Percentiles rank a stretch among this genome's conserved stretches.
phyloP scores from a whole-genome alignment of 106 monocot species.

The Dioscorea dumetorum region DNA sequence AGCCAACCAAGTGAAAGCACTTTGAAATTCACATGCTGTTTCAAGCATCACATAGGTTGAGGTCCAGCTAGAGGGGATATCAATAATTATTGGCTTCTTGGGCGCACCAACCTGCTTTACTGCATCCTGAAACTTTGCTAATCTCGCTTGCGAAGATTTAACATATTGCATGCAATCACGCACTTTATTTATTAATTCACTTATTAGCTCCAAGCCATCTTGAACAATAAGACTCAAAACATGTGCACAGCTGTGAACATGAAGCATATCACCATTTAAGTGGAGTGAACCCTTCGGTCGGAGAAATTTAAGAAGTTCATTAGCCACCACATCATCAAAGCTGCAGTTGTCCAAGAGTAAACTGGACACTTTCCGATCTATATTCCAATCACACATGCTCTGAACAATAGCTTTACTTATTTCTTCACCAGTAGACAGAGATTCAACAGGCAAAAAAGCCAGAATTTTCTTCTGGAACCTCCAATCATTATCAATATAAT shows the following conservation, averaged over 20 bases:
- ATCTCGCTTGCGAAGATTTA: constrained; percentile 48
- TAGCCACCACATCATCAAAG: too few species aligned
- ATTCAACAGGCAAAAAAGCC: constrained; percentile 42
- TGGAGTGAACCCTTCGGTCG: too few species aligned
- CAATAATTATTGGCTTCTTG: constrained; percentile 40
- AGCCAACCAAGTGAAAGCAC: constrained; percentile 43
- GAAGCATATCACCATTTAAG: constrained; percentile 35
- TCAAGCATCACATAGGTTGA: constrained; percentile 72
- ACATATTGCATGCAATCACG: constrained; percentile 48
- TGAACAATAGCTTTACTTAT: constrained; percentile 37
- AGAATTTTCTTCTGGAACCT: constrained; percentile 59
- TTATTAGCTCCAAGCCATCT: constrained; percentile 31
- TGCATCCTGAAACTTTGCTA: constrained; percentile 39
- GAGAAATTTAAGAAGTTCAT: too few species aligned
- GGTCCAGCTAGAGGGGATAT: constrained; percentile 42
- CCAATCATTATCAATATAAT: constrained; percentile 73
- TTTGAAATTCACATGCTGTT: constrained; percentile 45
- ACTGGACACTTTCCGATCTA: constrained; percentile 43
- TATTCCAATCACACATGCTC: constrained; percentile 56
- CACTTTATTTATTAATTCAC: constrained; percentile 32
- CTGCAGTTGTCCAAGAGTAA: constrained; percentile 65
- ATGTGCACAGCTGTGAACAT: constrained; percentile 41
- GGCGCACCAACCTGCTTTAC: constrained; percentile 28
- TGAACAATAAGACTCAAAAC: constrained; percentile 50
- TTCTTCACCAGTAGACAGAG: constrained; percentile 28